Evolutionary conservation across 768 basidiomycete species (phyloP).

Genomic region (Boletus rufocinnamomeus): DNA sequence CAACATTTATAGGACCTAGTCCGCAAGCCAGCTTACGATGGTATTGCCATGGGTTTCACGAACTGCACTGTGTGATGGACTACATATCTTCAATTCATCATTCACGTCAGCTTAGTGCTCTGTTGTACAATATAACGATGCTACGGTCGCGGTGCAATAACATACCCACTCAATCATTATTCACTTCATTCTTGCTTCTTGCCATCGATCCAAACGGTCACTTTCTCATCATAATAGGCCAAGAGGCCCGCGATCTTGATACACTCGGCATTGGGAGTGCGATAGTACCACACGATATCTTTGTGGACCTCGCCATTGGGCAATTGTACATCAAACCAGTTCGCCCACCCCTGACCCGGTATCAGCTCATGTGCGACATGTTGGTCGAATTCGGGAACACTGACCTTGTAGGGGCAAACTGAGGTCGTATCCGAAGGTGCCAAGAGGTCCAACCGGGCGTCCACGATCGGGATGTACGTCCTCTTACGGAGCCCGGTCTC

Average conservation of each 20-base stretch:
- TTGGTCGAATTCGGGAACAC: background rate
- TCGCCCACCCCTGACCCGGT: slow-evolving; percentile 52
- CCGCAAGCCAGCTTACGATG: slow-evolving; percentile 20
- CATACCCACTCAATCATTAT: slow-evolving; percentile 11
- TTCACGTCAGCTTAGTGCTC: background rate
- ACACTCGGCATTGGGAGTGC: slow-evolving; percentile 52
- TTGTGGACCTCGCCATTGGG: slow-evolving; percentile 45
- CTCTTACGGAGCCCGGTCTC: slow-evolving; percentile 59
- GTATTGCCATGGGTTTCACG: slow-evolving; percentile 15
- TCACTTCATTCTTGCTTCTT: slow-evolving; percentile 45
- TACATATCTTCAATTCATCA: background rate
- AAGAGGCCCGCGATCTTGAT: slow-evolving; percentile 51
- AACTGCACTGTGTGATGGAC: background rate
- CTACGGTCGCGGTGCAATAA: background rate
- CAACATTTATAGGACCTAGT: slow-evolving; percentile 10
- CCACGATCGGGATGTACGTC: slow-evolving; percentile 61
- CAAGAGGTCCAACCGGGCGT: slow-evolving; percentile 54
- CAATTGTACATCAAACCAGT: slow-evolving; percentile 54
- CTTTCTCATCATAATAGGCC: slow-evolving; percentile 67
- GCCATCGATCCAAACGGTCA: slow-evolving; percentile 65
- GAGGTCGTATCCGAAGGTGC: slow-evolving; percentile 47
- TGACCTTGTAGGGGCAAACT: slow-evolving; percentile 66
- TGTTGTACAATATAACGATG: slow-evolving; percentile 8
- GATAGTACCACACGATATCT: slow-evolving; percentile 68
- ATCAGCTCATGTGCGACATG: background rate